Conservation (phyloP, 352 stramenopile species). For the Phytophthora multivora region DNA sequence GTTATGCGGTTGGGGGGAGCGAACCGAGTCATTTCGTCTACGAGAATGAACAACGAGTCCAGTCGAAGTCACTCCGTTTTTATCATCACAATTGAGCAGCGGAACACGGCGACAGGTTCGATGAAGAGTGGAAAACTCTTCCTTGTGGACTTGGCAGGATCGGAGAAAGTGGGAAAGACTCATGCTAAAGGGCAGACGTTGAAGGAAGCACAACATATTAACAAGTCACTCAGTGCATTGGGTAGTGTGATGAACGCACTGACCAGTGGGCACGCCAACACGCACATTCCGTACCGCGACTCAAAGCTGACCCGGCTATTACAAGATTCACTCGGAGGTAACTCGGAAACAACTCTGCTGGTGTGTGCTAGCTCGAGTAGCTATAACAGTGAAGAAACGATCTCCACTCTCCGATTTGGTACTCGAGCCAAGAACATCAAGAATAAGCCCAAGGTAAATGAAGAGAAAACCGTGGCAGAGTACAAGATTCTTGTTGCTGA, state of each 20-base stretch:
- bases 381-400: conserved; percentile 75
- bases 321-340: conserved; percentile 83
- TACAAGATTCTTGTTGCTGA: conserved; percentile 68
- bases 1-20: conserved; percentile 93
- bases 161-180: conserved; percentile 79
- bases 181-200: conserved; percentile 92
- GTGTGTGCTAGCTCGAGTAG: conserved; percentile 68
- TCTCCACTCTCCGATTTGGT: conserved; percentile 79
- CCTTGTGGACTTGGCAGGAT: conserved; percentile 79
- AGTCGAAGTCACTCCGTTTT: conserved; percentile 96
- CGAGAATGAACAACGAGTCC: conserved; percentile 92
- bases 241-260: conserved; percentile 92
- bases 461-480: conserved; percentile 90
- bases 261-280: conserved; percentile 79
- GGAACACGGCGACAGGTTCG: conserved; percentile 59
- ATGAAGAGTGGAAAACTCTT: conserved; percentile 93
- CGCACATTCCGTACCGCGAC: conserved; percentile 92
- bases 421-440: conserved; percentile 80
- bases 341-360: conserved; percentile 73
- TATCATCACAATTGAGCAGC: conserved; percentile 95
- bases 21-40: conserved; percentile 89
- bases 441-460: conserved; percentile 81
- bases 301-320: conserved; percentile 89
- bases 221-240: conserved; percentile 90
- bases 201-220: conserved; percentile 90